A percentile compares a stretch with the other conserved stretches of the same genome.
These are phyloP conservation scores for Camellia sinensis DNA, from an alignment of 148 eudicot genomes.

Conservation along the genomic window DNA sequence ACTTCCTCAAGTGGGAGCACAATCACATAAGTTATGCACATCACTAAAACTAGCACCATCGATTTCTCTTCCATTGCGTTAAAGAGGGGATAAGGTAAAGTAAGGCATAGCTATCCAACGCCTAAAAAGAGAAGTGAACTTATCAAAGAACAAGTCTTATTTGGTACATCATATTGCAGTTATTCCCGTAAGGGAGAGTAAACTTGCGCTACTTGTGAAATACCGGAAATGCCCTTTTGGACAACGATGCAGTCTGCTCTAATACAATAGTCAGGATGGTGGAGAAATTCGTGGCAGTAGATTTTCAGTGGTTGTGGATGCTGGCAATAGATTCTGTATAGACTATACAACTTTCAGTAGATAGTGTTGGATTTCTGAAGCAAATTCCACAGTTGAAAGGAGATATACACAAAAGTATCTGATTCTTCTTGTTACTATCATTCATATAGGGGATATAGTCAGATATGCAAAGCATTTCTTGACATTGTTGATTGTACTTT, in stretches of 20 bases:
- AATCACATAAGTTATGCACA: background rate
- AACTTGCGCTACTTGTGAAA: background rate
- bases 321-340: background rate
- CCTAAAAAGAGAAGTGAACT: background rate
- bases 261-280: background rate
- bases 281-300: background rate
- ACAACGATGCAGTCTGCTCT: background rate
- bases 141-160: background rate
- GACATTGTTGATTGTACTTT: constrained; percentile 4
- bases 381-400: constrained; percentile 7
- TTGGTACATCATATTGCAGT: background rate
- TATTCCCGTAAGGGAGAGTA: background rate
- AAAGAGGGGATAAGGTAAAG: background rate
- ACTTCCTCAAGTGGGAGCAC: constrained; percentile 42
- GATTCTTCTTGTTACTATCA: background rate
- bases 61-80: background rate
- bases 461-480: background rate
- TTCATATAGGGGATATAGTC: constrained; percentile 1
- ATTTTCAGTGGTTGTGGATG: background rate
- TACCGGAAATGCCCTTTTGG: background rate
- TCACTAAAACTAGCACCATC: background rate
- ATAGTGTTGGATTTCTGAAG: background rate
- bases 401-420: background rate
- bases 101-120: background rate
- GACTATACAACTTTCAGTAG: background rate